A percentile compares a stretch with the other conserved stretches of the same genome.
Conservation (phyloP, 2,329 filamentous ascomycete species). For the Pseudogymnoascus sp. region DNA sequence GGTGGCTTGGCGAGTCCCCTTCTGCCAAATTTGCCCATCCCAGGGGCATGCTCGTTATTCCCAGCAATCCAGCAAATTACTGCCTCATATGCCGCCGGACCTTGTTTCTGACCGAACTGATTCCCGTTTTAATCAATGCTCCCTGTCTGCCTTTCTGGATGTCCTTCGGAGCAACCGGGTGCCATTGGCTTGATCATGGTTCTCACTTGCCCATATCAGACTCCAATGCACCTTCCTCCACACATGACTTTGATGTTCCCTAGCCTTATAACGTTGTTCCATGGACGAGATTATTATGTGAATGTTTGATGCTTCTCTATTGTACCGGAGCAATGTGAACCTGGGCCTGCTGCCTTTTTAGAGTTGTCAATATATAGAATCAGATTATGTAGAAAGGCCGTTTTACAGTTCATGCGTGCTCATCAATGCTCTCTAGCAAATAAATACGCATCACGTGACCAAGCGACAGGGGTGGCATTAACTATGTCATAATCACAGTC, state of each 20-base stretch:
- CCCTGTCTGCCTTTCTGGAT: background rate
- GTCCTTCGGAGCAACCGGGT: background rate
- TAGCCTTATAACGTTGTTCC: background rate
- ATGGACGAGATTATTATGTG: background rate
- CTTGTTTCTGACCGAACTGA: background rate
- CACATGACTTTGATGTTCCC: background rate
- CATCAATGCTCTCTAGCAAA: background rate
- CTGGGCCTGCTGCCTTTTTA: background rate
- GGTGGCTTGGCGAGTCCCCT: background rate
- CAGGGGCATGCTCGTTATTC: background rate
- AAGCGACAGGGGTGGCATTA: background rate
- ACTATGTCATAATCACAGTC: background rate
- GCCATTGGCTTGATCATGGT: background rate
- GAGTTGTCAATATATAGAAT: background rate
- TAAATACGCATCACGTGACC: background rate
- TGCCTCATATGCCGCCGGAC: background rate
- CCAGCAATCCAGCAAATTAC: conserved; percentile 7
- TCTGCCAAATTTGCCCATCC: background rate
- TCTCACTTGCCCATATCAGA: background rate
- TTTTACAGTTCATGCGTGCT: background rate
- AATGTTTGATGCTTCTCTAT: background rate
- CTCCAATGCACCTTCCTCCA: background rate
- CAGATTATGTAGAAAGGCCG: background rate
- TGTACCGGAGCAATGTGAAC: background rate
- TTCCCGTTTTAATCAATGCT: background rate